Base-by-base conservation (phyloP, 129 eudicot genomes). In the Helianthus tuberosus region DNA sequence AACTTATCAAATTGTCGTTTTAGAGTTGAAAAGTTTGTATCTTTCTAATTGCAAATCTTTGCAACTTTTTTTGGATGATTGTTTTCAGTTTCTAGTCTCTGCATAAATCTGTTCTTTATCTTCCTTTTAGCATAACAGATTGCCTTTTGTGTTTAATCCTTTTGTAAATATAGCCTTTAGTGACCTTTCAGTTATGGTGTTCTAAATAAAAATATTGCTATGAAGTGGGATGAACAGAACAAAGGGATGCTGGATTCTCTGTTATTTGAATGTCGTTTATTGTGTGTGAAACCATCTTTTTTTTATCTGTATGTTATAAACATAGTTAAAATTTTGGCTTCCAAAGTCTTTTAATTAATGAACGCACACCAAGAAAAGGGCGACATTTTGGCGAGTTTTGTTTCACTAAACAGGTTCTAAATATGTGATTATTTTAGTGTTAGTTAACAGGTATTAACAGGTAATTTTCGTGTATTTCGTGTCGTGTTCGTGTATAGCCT, bases 171-270 rank as follows among this genome's bases (percentile, higher is more conserved):
- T 74, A 32, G 39, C 51, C 11, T 36, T 41, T 43, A 2, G 52
- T 60, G 57, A 47, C 68, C 44, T 23, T 71, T 52, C 66, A 54
- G 17, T 55, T 58, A 5, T 44, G 44, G 57, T 59, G 32, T 59
- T 58, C 13, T 25, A 41, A 44, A 3, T 41, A 57, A 38, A 39
- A 41, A 41, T 0, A 0, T 6, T 38, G 0, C 8, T 54, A 12
- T 63, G 35, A n/a, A 5, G 23, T 58, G 12, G n/a, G 64, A 58
- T 63, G 10, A 41, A 0, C 9, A 41, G 11, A 41, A 41, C 46
- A 41, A 41, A 41, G 46, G 46, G 10, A 41, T 41, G 46, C 2
- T 41, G 11, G 46, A 41, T 41, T 41, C 9, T 41, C 46, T 7
- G 46, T 11, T 41, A 7, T 41, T 9, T 41, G 11, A 41, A 9